Base-by-base conservation (phyloP, 306 rosid genomes). In the Gastrolobium villosum region DNA sequence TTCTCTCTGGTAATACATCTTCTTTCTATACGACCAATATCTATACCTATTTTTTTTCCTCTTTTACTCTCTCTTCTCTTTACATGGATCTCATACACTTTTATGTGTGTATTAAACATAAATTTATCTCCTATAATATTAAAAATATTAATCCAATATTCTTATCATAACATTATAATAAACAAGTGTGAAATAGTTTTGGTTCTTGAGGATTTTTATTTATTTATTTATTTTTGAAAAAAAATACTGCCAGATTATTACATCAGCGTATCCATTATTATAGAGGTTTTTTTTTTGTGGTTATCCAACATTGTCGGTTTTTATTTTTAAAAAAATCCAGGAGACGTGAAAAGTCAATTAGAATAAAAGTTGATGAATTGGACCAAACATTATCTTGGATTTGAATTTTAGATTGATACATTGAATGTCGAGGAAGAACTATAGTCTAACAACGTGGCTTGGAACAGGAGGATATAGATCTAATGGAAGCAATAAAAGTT, bases 391-490 rank as follows among this genome's bases (percentile, higher is more conserved):
- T 2, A 5, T 11, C n/a, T 67, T 67, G 30, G 6, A 44, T 7
- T 45, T 28, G n/a, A 67, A 67, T 20, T 20, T 1, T 20, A 20
- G 26, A 20, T 1, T 20, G 26, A 20, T 20, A 45, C 10, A 44
- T 68, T 44, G 53, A 44, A 45, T 26, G 20, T 10, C 2, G 30
- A 44, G 56, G 36, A 45, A 11, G 30, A 68, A 8, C 11, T 30
- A 30, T 44, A n/a, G 7, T 1, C 5, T 72, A 15, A 2, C 1
- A 9, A 37, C 30, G 61, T 43, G 69, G 15, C 43, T 36, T 54
- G 3, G 61, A 81, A 76, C 84, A 91, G 91, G 92, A 86, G 73
- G 90, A 91, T 81, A 1, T 80, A 49, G 85, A 83, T 73, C 84
- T 81, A 11, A 88, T 91, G 97, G 57, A 31, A 10, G 57, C 43